These are phyloP conservation scores for Choiromyces venosus DNA, from an alignment of 495 filamentous ascomycete genomes.

Conservation along the genomic window DNA sequence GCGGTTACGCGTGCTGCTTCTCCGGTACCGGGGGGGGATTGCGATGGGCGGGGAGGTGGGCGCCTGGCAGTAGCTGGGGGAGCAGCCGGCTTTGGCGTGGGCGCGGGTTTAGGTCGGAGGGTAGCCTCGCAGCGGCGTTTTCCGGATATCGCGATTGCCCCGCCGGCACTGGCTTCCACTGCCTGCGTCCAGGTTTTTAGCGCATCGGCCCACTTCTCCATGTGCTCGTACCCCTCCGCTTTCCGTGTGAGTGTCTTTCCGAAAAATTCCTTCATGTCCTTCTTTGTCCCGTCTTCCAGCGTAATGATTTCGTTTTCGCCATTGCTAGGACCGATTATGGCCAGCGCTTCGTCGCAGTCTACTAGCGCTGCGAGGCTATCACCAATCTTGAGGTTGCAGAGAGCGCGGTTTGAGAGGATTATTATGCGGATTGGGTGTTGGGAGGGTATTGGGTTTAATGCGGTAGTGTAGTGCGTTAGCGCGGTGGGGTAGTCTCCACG, in stretches of 20 bases:
- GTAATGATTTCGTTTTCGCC: constrained; percentile 72
- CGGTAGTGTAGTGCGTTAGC: constrained; percentile 70
- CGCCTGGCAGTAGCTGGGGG: constrained; percentile 44
- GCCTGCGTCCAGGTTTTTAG: constrained; percentile 70
- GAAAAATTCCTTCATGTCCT: constrained; percentile 87
- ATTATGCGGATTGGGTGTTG: constrained; percentile 81
- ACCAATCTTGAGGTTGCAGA: constrained; percentile 81
- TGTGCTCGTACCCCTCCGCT: constrained; percentile 89
- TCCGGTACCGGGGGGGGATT: constrained; percentile 45
- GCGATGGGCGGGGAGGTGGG: constrained; percentile 34
- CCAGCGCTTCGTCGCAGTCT: constrained; percentile 76
- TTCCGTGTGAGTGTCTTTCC: constrained; percentile 89
- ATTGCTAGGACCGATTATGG: constrained; percentile 68
- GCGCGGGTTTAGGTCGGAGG: constrained; percentile 53
- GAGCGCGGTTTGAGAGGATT: constrained; percentile 82
- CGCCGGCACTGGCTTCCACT: constrained; percentile 78
- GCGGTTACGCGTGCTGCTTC: constrained; percentile 45
- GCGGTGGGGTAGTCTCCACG: constrained; percentile 85
- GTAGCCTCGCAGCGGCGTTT: constrained; percentile 89
- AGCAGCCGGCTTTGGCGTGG: constrained; percentile 48
- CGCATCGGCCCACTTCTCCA: constrained; percentile 89
- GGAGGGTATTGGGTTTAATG: constrained; percentile 66
- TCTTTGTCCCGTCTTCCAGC: constrained; percentile 51
- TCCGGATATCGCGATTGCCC: constrained; percentile 73
- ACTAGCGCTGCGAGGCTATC: constrained; percentile 76